These are phyloP conservation scores for Metschnikowia gelsemii DNA, from an alignment of 805 yeast species.

Conservation along the genomic window DNA sequence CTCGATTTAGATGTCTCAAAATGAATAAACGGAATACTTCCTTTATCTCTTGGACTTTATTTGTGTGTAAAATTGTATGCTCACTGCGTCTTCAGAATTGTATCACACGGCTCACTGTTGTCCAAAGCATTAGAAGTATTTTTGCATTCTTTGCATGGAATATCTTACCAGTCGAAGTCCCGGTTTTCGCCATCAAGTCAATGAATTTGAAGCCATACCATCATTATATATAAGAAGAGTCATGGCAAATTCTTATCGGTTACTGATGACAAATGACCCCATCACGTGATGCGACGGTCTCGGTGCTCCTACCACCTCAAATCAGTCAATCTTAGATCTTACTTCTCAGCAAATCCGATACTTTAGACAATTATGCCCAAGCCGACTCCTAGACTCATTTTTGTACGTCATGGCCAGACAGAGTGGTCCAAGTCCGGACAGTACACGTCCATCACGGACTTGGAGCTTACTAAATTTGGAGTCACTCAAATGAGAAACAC, in stretches of 20 bases:
- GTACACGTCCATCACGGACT: conserved; percentile 83
- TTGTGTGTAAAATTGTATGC: no score
- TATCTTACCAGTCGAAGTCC: neutral
- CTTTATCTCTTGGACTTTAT: no score
- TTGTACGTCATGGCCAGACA: conserved; percentile 86
- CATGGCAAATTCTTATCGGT: no score
- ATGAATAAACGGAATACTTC: no score
- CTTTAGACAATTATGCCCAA: conserved; percentile 13
- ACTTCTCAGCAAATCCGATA: no score
- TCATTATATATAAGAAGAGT: neutral
- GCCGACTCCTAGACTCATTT: conserved; percentile 62
- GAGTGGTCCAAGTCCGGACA: conserved; percentile 96
- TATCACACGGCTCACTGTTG: no score
- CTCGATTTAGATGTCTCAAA: no score
- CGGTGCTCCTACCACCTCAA: neutral
- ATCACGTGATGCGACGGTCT: neutral
- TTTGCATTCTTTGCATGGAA: no score
- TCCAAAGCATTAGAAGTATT: no score
- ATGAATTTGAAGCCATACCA: neutral
- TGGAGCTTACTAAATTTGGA: conserved; percentile 76
- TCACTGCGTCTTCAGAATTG: no score
- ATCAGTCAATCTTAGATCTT: no score
- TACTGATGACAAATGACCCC: no score
- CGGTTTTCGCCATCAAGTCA: neutral
- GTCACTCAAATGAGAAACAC: conserved; percentile 72